A percentile compares a stretch with the other conserved stretches of the same genome.
These are phyloP conservation scores for Naganishia antarctica DNA, from an alignment of 768 basidiomycete species.

Conservation along the genomic window DNA sequence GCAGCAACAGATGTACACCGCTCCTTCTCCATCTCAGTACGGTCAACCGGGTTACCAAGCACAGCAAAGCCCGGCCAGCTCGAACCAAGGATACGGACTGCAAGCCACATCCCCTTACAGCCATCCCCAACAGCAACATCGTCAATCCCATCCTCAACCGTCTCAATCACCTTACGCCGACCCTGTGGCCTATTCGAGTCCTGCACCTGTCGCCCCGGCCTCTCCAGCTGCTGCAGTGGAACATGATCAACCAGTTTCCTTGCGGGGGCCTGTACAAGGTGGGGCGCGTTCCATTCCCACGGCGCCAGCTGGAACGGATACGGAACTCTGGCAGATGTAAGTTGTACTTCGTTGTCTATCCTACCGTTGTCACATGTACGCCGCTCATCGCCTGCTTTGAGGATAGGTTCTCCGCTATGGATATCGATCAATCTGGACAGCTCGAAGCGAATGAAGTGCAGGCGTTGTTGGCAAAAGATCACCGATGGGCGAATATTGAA, in stretches of 20 bases:
- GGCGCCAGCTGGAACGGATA: slow-evolving; percentile 13
- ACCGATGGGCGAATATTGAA: slow-evolving; percentile 38
- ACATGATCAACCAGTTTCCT: background rate
- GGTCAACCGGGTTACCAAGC: background rate
- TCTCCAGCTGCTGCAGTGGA: background rate
- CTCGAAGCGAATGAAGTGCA: slow-evolving; percentile 44
- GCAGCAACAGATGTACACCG: slow-evolving; percentile 14
- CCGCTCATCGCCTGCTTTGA: slow-evolving; percentile 7
- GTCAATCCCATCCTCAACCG: slow-evolving; percentile 27
- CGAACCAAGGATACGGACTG: slow-evolving; percentile 7
- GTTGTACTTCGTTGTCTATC: background rate
- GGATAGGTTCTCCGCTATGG: slow-evolving; percentile 45
- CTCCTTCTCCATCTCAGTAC: slow-evolving; percentile 9
- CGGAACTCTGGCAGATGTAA: slow-evolving; percentile 24
- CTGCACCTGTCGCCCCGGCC: background rate
- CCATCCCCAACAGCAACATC: slow-evolving; percentile 22
- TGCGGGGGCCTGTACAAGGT: background rate
- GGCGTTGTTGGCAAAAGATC: slow-evolving; percentile 43
- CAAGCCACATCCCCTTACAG: background rate
- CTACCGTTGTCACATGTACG: background rate
- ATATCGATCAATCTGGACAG: slow-evolving; percentile 40
- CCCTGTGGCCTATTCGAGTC: background rate
- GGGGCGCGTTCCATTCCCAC: background rate
- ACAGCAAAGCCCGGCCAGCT: slow-evolving; percentile 4
- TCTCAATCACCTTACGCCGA: slow-evolving; percentile 5